phyloP scores from a whole-genome alignment of 1,284 basidiomycete genomes.

The Trichosporon coremiiforme region DNA sequence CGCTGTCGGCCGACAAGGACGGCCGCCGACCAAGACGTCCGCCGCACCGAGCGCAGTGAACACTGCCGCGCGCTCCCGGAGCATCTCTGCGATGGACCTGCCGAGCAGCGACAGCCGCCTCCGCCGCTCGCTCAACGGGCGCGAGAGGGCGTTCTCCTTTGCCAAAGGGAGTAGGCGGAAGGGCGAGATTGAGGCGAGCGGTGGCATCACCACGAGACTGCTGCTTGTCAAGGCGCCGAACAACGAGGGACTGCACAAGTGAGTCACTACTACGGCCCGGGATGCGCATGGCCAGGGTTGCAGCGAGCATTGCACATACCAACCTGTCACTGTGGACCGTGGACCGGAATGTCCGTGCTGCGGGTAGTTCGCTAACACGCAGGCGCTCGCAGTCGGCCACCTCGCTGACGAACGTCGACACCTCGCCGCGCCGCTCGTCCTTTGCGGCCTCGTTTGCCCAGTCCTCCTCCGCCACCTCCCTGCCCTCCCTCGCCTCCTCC shows the following conservation, averaged over 20 bases:
- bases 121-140: slow-evolving; percentile 25
- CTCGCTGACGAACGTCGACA: slow-evolving; percentile 32
- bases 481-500: slow-evolving; percentile 46
- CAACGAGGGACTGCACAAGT: slow-evolving; percentile 27
- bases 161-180: slow-evolving; percentile 6
- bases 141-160: slow-evolving; percentile 24
- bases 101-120: background rate
- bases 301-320: too few species aligned
- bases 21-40: slow-evolving; percentile 6
- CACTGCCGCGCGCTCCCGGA: background rate
- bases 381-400: slow-evolving; percentile 48
- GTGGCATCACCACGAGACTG: slow-evolving; percentile 39
- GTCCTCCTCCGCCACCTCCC: slow-evolving; percentile 39
- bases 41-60: background rate
- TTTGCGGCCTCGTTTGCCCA: slow-evolving; percentile 19
- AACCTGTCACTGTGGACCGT: background rate
- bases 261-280: slow-evolving; percentile 14
- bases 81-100: background rate
- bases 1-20: background rate
- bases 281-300: too few species aligned
- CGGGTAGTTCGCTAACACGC: slow-evolving; percentile 17
- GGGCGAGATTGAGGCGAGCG: background rate
- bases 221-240: slow-evolving; percentile 54
- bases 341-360: slow-evolving; percentile 30
- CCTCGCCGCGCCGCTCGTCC: slow-evolving; percentile 22